phyloP scores from a whole-genome alignment of 2,329 filamentous ascomycete genomes.

The Coniochaeta sp. region DNA sequence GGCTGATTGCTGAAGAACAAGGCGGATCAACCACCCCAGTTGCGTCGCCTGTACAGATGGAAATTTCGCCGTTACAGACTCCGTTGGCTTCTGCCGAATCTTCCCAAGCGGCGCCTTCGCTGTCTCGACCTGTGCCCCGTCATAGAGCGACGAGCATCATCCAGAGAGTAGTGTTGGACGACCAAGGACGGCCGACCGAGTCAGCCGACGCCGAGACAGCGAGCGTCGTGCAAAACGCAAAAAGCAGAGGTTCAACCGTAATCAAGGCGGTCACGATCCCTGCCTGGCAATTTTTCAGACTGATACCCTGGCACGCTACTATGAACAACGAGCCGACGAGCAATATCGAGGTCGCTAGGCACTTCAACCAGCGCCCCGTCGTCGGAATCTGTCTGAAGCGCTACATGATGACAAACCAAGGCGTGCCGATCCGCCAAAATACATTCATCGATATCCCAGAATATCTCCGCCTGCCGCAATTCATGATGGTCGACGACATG shows the following conservation, averaged over 20 bases:
- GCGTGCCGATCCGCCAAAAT: slow-evolving; percentile 63
- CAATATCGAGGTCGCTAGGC: slow-evolving; percentile 78
- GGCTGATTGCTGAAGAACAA: slow-evolving; percentile 2
- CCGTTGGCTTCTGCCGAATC: not conserved
- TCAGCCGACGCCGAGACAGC: slow-evolving; percentile 31
- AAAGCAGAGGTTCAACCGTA: slow-evolving; percentile 40
- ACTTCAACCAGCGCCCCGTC: slow-evolving; percentile 79
- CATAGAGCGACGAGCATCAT: slow-evolving; percentile 54
- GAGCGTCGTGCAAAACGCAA: slow-evolving; percentile 34
- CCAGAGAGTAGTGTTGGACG: slow-evolving; percentile 49
- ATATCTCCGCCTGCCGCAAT: slow-evolving; percentile 75
- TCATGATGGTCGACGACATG: slow-evolving; percentile 71
- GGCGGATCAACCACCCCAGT: slow-evolving; percentile 9
- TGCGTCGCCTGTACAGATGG: slow-evolving; percentile 17
- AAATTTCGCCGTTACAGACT: slow-evolving; percentile 3
- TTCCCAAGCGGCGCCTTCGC: slow-evolving; percentile 5
- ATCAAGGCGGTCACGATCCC: slow-evolving; percentile 87
- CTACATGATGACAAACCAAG: slow-evolving; percentile 68
- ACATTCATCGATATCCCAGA: slow-evolving; percentile 88
- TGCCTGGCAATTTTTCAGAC: slow-evolving; percentile 93
- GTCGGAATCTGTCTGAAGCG: slow-evolving; percentile 90
- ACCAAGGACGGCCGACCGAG: slow-evolving; percentile 29
- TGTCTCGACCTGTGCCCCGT: slow-evolving; percentile 28
- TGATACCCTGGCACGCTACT: slow-evolving; percentile 85
- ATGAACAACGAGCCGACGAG: slow-evolving; percentile 44